phyloP scores from a whole-genome alignment of 2,329 filamentous ascomycete species.

The Pseudomassariella vexata region DNA sequence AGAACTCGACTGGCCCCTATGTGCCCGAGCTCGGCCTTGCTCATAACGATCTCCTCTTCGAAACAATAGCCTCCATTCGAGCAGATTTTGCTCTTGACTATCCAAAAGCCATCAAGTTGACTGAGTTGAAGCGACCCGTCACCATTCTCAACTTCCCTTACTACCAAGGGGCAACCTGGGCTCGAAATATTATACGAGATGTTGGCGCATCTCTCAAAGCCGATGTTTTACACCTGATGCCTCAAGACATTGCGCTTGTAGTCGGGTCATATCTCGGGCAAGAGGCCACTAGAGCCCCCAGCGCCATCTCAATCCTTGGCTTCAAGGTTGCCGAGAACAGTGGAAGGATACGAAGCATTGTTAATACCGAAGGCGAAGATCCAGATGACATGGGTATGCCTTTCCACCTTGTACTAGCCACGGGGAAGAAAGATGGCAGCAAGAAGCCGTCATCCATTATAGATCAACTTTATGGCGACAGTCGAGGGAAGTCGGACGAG shows the following conservation, averaged over 20 bases:
- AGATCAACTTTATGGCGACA: constrained; percentile 38
- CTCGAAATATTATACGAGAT: constrained; percentile 39
- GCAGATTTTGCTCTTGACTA: constrained; percentile 17
- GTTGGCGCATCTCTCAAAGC: constrained; percentile 57
- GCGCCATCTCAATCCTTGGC: constrained; percentile 47
- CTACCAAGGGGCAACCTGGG: constrained; percentile 15
- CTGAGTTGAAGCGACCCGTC: constrained; percentile 20
- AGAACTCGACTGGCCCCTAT: too few relatives aligned
- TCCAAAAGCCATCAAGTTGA: constrained; percentile 15
- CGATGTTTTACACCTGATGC: constrained; percentile 62
- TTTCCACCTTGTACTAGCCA: constrained; percentile 10
- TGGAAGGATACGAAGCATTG: constrained; percentile 30
- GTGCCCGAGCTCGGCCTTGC: constrained; percentile 11
- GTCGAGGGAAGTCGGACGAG: constrained; percentile 31
- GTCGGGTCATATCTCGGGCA: constrained; percentile 66
- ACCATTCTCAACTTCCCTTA: constrained; percentile 21
- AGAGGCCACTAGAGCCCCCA: constrained; percentile 37
- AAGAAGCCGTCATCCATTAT: constrained; percentile 28
- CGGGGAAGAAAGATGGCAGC: constrained; percentile 15
- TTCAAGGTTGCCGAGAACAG: constrained; percentile 51
- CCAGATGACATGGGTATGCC: constrained; percentile 4
- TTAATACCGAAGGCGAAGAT: not conserved
- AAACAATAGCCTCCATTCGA: constrained; percentile 16
- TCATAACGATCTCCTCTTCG: constrained; percentile 14
- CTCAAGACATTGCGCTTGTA: constrained; percentile 64